Base-by-base conservation (phyloP, 1,139 yeast species). In the Kodamaea alishanica region DNA sequence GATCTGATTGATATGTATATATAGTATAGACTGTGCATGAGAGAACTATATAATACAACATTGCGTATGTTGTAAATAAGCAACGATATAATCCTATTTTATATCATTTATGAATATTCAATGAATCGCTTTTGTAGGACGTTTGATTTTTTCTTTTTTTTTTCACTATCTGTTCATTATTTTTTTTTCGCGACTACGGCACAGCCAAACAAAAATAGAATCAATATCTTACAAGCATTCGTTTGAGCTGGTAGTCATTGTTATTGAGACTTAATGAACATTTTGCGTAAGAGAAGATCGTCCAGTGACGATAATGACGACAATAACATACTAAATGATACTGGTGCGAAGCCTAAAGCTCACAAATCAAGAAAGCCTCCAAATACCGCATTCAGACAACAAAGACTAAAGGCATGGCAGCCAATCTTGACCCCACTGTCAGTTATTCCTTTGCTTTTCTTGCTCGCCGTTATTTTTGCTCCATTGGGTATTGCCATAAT, bases 311-410 rank as follows among this genome's bases (percentile, higher is more conserved):
- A 60, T 8, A 67, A 59, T 36, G 63, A 60, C 27, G 65, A 58
- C 27, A 58, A 54, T 24, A 59, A 54, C 24, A 53, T 53, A 10
- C 47, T 47, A 26, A 44, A 38, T n/a, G 47, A 58, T 26, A 60
- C 58, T 32, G 61, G 54, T 34, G 24, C 41, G 20, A 50, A 49
- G 2, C 46, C 64, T 28, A 61, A 58, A 34, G 58, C 63, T 30
- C 65, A 63, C 32, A 79, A 76, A 49, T 77, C 83, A 3, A 65
- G 86, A 45, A 79, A 81, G 53, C 89, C 85, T 8, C 83, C 81
- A 52, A 85, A 84, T 56, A 84, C 92, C 3, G 92, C 92, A 2
- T 84, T 84, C 54, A 74, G 90, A 53, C 94, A 84, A 54, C 77
- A 71, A 51, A 45, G 75, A 43, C 58, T 71, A 39, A 82, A 83